A percentile compares a stretch with the other conserved stretches of the same genome.
phyloP scores from a whole-genome alignment of 1,139 yeast species.

The Lodderomyces metapsilosis region DNA sequence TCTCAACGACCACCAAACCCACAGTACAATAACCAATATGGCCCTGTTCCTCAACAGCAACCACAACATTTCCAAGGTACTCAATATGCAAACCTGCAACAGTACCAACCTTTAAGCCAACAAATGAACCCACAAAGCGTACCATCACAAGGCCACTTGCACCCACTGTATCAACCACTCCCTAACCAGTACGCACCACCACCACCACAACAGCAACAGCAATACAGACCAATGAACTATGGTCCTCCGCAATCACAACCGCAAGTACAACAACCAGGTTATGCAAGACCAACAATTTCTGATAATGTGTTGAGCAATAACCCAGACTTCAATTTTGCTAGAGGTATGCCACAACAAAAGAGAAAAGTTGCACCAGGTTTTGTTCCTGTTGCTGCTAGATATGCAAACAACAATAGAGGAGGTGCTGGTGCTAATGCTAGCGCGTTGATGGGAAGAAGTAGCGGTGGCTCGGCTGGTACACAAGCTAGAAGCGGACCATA shows the following conservation, averaged over 20 bases:
- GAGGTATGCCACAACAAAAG: slow-evolving; percentile 22
- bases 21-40: slow-evolving; percentile 29
- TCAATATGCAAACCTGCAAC: slow-evolving; percentile 15
- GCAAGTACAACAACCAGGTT: slow-evolving; percentile 4
- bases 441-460: slow-evolving; percentile 13
- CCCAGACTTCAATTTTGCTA: slow-evolving; percentile 57
- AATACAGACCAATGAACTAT: slow-evolving; percentile 5
- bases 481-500: slow-evolving; percentile 20
- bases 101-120: slow-evolving; percentile 19
- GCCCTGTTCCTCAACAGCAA: slow-evolving; percentile 5
- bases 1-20: slow-evolving; percentile 80
- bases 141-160: slow-evolving; percentile 12
- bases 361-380: slow-evolving; percentile 22
- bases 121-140: slow-evolving; percentile 16
- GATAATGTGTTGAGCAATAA: slow-evolving; percentile 49
- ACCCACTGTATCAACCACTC: slow-evolving; percentile 16
- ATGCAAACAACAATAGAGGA: slow-evolving; percentile 14
- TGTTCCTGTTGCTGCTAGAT: slow-evolving; percentile 20
- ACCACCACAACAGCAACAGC: slow-evolving; percentile 13
- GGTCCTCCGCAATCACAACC: slow-evolving; percentile 8
- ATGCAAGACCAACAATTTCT: slow-evolving; percentile 36
- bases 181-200: slow-evolving; percentile 1
- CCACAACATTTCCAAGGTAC: slow-evolving; percentile 8
- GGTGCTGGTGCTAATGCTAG: slow-evolving; percentile 14
- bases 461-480: slow-evolving; percentile 12